These are phyloP conservation scores for Phytopythium sindhum DNA, from an alignment of 352 stramenopile genomes.

Conservation along the genomic window DNA sequence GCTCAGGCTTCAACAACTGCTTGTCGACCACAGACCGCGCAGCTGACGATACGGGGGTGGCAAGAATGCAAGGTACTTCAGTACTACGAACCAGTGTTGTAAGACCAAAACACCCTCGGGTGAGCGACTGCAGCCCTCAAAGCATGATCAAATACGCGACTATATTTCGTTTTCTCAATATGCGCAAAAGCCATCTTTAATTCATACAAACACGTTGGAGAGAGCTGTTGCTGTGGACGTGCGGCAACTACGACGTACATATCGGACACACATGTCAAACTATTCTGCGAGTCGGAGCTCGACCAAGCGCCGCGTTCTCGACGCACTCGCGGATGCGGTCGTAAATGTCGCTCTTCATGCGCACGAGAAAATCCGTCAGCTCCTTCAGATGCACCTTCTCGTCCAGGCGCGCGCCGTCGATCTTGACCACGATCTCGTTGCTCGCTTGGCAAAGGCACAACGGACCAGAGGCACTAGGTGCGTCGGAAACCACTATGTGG, in stretches of 20 bases:
- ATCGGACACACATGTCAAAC: neutral
- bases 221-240: too few relatives aligned
- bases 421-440: neutral
- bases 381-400: neutral
- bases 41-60: too few relatives aligned
- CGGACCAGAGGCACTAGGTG: neutral
- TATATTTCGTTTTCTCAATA: too few relatives aligned
- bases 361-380: neutral
- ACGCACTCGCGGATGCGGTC: neutral
- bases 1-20: too few relatives aligned
- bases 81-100: too few relatives aligned
- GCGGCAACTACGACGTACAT: neutral
- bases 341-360: neutral
- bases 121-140: too few relatives aligned
- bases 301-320: neutral
- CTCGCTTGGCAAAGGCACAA: neutral
- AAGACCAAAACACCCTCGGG: too few relatives aligned
- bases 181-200: too few relatives aligned
- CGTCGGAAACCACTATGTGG: constrained; percentile 1
- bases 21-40: too few relatives aligned
- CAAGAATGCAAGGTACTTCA: too few relatives aligned
- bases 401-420: neutral
- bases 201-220: too few relatives aligned
- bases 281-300: neutral
- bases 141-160: too few relatives aligned